Percentiles rank a stretch among this genome's conserved stretches.
Evolutionary conservation across 1,284 basidiomycete species (phyloP).

Genomic region (Fomitiporia mediterranea): DNA sequence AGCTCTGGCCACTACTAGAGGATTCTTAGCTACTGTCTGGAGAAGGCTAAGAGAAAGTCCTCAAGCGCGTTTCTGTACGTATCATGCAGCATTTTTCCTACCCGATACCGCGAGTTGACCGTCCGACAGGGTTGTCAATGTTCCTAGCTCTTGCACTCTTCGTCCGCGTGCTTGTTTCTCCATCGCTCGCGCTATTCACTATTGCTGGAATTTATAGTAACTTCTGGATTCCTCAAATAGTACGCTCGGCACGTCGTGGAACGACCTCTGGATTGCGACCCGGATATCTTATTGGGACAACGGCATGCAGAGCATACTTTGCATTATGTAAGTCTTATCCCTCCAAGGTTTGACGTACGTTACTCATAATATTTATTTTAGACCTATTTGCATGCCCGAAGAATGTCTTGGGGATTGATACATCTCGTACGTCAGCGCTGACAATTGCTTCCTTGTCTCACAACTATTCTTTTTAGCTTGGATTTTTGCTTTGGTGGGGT

Average conservation of each 20-base stretch:
- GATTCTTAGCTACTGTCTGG: conserved; percentile 4
- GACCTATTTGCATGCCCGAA: conserved; percentile 80
- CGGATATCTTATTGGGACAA: conserved; percentile 78
- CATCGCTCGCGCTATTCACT: conserved; percentile 65
- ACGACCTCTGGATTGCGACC: conserved; percentile 62
- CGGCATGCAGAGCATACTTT: conserved; percentile 63
- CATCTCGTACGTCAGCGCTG: conserved; percentile 46
- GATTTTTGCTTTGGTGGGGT: conserved; percentile 58
- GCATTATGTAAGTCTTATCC: conserved; percentile 60
- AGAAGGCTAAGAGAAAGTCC: conserved; percentile 40
- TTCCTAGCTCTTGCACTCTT: conserved; percentile 66
- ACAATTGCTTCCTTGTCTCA: conserved; percentile 13
- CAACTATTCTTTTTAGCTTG: conserved; percentile 38
- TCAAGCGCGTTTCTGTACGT: conserved; percentile 64
- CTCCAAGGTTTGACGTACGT: background rate
- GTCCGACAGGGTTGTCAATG: conserved; percentile 53
- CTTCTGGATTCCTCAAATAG: conserved; percentile 83
- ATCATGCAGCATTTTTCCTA: conserved; percentile 1
- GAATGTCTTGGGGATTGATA: conserved; percentile 79
- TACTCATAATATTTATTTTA: conserved; percentile 29
- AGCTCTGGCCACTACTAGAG: conserved; percentile 33
- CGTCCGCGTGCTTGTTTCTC: conserved; percentile 68
- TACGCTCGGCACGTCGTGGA: conserved; percentile 68
- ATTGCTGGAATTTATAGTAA: conserved; percentile 69
- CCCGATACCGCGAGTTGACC: background rate